Evolutionary conservation across 495 filamentous ascomycete genomes (phyloP), one percentile per base, ranked within the genome.

Genomic region (Penicillium macrosclerotiorum): DNA sequence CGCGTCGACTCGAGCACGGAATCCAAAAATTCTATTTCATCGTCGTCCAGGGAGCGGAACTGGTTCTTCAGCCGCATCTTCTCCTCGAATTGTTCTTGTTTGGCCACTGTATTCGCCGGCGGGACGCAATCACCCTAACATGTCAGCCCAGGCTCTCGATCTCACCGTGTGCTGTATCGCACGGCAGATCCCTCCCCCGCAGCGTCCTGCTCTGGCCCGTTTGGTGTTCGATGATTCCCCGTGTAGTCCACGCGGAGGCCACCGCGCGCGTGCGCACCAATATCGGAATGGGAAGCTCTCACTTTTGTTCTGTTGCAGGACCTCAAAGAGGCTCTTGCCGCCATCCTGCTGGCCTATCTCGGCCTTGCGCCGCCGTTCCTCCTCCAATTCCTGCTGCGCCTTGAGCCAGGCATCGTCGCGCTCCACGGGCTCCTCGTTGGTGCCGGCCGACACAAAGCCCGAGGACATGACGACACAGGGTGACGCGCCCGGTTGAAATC

Each of bases 81-180:
- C 66, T 98, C 94, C 65, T 96, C 92, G 65, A 96, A 95, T 38
- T 89, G 90, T 58, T 95, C 91, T 70, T 97, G 90, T 67, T 97
- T 97, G 52, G 89, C 89, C 62, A 87, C 90, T 93, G 51, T 17
- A n/a, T n/a, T n/a, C n/a, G n/a, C n/a, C n/a, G n/a, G 50, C 37
- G 33, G 33, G 50, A 37, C 55, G 51, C 46, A 24, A 55, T 62
- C 63, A 64, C 60, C 68, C 78, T 79, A 65, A 74, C 68, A 79
- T 76, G 74, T 83, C 49, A 83, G 77, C 59, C 57, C 49, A 83
- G 77, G 57, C 57, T 29, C 45, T 41, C 47, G 40, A 14, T 42
- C 34, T 49, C 13, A 8, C 3, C 20, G 7, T 38, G 36, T 25
- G 11, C 20, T 3, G 13, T 1, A 2, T 22, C 19, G n/a, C n/a